Conservation (phyloP, 495 filamentous ascomycete genomes). For the Rostrohypoxylon terebratum region DNA sequence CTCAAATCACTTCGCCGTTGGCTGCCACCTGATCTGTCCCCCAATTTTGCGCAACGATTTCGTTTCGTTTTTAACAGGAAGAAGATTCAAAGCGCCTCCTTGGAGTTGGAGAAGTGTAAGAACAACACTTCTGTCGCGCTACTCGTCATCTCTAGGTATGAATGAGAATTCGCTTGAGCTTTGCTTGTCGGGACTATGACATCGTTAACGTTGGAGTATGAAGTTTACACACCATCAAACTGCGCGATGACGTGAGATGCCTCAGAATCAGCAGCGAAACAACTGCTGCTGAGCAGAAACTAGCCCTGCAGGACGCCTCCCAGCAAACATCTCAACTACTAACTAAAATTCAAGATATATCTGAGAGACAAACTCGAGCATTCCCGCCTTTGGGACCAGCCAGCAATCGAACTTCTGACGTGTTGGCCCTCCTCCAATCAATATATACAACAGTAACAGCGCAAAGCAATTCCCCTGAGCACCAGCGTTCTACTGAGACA, state of each 20-base stretch:
- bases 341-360: neutral
- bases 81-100: neutral
- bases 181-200: no score
- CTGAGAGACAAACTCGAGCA: neutral
- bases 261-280: neutral
- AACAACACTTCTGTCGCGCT: neutral
- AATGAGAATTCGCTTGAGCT: no score
- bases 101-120: neutral
- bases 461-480: neutral
- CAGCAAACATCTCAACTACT: neutral
- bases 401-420: neutral
- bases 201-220: neutral
- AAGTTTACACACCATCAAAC: neutral
- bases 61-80: conserved; percentile 17
- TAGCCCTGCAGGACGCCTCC: neutral
- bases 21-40: neutral
- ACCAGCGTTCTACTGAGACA: neutral
- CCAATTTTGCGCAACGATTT: neutral
- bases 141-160: neutral
- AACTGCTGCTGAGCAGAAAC: neutral
- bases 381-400: neutral
- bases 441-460: neutral
- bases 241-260: neutral
- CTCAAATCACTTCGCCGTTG: neutral
- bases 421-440: neutral